phyloP scores from a whole-genome alignment of 768 basidiomycete species.

The Tephrocybe rancida region DNA sequence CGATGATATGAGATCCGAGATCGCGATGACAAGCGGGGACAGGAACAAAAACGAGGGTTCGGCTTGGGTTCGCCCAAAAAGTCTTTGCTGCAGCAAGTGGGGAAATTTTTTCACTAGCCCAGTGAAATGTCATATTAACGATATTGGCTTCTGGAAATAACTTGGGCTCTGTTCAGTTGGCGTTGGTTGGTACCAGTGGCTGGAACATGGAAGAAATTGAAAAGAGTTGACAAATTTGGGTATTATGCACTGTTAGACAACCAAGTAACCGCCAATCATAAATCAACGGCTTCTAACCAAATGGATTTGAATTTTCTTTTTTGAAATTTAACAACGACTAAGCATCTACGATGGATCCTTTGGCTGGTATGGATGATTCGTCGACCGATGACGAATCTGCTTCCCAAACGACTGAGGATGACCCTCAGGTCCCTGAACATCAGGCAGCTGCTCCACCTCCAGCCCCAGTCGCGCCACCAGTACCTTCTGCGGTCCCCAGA shows the following conservation, averaged over 20 bases:
- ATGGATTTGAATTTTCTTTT: conserved; percentile 5
- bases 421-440: conserved; percentile 73
- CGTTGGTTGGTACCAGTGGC: neutral
- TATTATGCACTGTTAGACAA: conserved; percentile 16
- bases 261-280: conserved; percentile 17
- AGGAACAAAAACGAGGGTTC: conserved; percentile 3
- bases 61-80: no score
- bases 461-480: conserved; percentile 34
- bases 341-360: conserved; percentile 38
- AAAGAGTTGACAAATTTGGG: neutral
- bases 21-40: neutral
- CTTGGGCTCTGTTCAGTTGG: neutral
- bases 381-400: conserved; percentile 65
- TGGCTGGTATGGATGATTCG: conserved; percentile 52
- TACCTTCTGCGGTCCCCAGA: conserved; percentile 32
- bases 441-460: conserved; percentile 37
- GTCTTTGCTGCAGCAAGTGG: no score
- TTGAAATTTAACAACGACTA: conserved; percentile 17
- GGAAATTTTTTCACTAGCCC: no score
- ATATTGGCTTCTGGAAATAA: neutral
- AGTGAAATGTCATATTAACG: no score
- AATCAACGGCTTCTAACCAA: conserved; percentile 18
- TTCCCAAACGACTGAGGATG: conserved; percentile 86
- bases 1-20: conserved; percentile 6
- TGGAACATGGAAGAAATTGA: neutral